Evolutionary conservation across 305 asterid species (phyloP), one percentile per base, ranked within the genome.

Genomic region (Fraxinus paxiana): DNA sequence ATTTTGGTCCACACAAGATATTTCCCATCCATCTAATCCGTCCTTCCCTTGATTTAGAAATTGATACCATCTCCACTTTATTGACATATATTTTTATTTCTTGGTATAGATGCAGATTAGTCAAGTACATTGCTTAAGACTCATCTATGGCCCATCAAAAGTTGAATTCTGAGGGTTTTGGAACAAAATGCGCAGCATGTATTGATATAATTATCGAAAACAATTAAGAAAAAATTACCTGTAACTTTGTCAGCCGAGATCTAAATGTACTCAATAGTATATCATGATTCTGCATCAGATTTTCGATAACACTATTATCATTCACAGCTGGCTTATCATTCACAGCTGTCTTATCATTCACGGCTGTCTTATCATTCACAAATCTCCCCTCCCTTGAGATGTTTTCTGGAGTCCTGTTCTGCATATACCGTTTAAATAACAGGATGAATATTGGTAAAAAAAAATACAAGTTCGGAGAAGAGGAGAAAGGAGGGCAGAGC

Each of bases 161-260:
- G 15, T 17, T 33, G 76, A 43, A 72, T 0, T 18, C 75, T 24
- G 18, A 33, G 69, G 24, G 28, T 15, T 24, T 48, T 61, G 24
- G 28, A 67, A 72, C 34, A 37, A 76, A 74, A 79, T 77, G 51
- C 56, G 73, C 56, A 67, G 38, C 26, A 38, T 75, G 8, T 38
- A 59, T 12, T 61, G 48, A 24, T n/a, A 24, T 24, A 76, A 54
- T 59, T 24, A 37, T 31, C 72, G 33, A 54, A 41, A 9, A 31
- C 33, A 33, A 54, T 37, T 78, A 2, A 48, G 56, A 26, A n/a
- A 82, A 85, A 54, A 43, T 80, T 86, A 96, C 99, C 93, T 96
- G 98, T 84, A 94, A 83, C 92, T 94, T 96, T 72, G 98, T 93
- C 82, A 96, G 88, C 70, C 99, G 93, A 76, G 98, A 92, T 77